Evolutionary conservation across 1,284 basidiomycete species (phyloP).

Genomic region (Cryptococcus sp.): DNA sequence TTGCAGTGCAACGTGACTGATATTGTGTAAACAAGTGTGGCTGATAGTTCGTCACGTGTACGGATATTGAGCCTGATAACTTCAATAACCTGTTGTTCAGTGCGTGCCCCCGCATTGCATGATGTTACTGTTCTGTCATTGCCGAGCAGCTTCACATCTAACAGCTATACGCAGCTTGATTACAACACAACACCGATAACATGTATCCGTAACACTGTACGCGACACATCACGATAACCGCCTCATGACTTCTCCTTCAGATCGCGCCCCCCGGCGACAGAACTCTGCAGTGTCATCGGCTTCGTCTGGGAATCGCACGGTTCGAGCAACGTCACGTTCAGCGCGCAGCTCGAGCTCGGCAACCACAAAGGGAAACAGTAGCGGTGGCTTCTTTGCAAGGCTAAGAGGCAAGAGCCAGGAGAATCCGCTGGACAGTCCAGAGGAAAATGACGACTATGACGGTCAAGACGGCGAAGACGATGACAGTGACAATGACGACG

Average conservation of each 20-base stretch:
- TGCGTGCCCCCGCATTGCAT: too few species aligned
- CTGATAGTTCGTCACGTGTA: too few species aligned
- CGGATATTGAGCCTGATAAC: too few species aligned
- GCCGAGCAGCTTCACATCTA: too few species aligned
- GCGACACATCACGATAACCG: not conserved
- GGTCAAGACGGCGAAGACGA: not conserved
- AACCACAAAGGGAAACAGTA: not conserved
- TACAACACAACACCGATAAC: too few species aligned
- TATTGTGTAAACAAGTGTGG: too few species aligned
- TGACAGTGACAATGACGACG: not conserved
- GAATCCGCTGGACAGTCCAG: not conserved
- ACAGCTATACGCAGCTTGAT: too few species aligned
- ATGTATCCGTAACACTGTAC: too few species aligned
- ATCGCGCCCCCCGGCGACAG: conserved; percentile 12
- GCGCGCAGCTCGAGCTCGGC: conserved; percentile 9
- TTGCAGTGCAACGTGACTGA: too few species aligned
- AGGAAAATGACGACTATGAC: conserved; percentile 1
- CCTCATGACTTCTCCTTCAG: conserved; percentile 1
- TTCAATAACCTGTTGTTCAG: too few species aligned
- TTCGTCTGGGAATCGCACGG: conserved; percentile 24
- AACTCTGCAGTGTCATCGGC: conserved; percentile 23
- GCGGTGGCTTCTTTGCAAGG: conserved; percentile 7
- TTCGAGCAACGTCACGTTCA: conserved; percentile 17
- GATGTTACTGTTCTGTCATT: too few species aligned
- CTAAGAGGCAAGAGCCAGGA: conserved; percentile 3